These are phyloP conservation scores for Actinidia arguta DNA, from an alignment of 179 eudicot genomes.

Conservation along the genomic window DNA sequence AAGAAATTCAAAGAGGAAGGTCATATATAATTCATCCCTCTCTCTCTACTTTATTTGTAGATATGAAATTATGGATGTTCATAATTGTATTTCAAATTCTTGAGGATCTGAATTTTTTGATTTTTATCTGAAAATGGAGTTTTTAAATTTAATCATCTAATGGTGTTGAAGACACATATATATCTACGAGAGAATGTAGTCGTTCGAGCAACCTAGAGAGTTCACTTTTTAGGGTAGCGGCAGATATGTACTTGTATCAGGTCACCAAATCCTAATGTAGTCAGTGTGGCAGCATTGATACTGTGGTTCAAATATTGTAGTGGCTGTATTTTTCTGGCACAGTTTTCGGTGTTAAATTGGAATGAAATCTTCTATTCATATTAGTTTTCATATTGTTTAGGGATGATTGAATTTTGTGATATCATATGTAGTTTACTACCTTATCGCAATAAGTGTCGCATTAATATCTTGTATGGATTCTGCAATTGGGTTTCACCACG, in stretches of 20 bases:
- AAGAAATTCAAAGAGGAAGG: slow-evolving; percentile 80
- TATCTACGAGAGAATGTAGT: not conserved
- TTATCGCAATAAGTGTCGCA: too few species aligned
- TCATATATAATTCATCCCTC: slow-evolving; percentile 18
- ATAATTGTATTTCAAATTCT: too few species aligned
- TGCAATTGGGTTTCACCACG: too few species aligned
- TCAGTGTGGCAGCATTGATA: not conserved
- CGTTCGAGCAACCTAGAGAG: not conserved
- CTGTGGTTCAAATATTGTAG: not conserved
- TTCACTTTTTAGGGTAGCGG: not conserved
- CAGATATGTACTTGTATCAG: not conserved
- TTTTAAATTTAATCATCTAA: not conserved
- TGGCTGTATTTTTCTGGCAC: too few species aligned
- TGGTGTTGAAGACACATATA: not conserved
- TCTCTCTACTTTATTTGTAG: not conserved
- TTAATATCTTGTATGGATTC: too few species aligned
- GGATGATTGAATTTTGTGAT: too few species aligned
- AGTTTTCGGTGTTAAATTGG: too few species aligned
- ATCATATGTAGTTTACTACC: too few species aligned
- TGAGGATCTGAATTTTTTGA: not conserved
- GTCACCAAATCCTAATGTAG: not conserved
- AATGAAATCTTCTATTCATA: too few species aligned
- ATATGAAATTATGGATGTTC: too few species aligned
- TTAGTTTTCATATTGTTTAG: too few species aligned
- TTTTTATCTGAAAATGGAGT: not conserved